A percentile compares a stretch with the other conserved stretches of the same genome.
phyloP scores from a whole-genome alignment of 495 filamentous ascomycete species.

The Usnea hakonensis region DNA sequence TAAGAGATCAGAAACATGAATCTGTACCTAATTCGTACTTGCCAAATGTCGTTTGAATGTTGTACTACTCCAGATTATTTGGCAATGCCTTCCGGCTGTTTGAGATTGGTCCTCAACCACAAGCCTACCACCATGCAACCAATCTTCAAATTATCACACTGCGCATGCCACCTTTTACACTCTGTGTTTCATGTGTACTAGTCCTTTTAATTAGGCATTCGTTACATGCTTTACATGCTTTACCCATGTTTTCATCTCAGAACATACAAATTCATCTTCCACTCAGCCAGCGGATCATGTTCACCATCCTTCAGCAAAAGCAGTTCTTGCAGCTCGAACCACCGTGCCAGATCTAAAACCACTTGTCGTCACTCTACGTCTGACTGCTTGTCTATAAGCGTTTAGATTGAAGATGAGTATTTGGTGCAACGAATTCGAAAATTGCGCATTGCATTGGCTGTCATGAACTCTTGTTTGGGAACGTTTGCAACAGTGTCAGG shows the following conservation, averaged over 20 bases:
- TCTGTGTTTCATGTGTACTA: neutral
- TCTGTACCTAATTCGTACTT: neutral
- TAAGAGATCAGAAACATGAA: neutral
- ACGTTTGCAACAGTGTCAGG: neutral
- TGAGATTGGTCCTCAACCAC: neutral
- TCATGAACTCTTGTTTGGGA: neutral
- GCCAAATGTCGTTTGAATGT: neutral
- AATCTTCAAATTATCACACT: neutral
- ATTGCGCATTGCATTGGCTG: neutral
- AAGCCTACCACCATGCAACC: neutral
- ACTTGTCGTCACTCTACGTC: constrained; percentile 29
- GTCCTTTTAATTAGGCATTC: neutral
- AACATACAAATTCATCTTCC: too few species aligned
- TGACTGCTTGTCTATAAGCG: constrained; percentile 31
- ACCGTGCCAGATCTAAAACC: constrained; percentile 26
- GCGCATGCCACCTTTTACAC: neutral
- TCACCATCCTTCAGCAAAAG: neutral
- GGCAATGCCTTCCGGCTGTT: neutral
- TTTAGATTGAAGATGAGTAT: constrained; percentile 27
- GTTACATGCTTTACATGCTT: too few species aligned
- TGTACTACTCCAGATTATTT: neutral
- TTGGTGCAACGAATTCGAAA: neutral
- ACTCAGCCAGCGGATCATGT: neutral
- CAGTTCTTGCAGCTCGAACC: constrained; percentile 20
- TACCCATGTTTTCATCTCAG: neutral